These are phyloP conservation scores for Populus tomentosa DNA, from an alignment of 441 rosid species.

Conservation along the genomic window DNA sequence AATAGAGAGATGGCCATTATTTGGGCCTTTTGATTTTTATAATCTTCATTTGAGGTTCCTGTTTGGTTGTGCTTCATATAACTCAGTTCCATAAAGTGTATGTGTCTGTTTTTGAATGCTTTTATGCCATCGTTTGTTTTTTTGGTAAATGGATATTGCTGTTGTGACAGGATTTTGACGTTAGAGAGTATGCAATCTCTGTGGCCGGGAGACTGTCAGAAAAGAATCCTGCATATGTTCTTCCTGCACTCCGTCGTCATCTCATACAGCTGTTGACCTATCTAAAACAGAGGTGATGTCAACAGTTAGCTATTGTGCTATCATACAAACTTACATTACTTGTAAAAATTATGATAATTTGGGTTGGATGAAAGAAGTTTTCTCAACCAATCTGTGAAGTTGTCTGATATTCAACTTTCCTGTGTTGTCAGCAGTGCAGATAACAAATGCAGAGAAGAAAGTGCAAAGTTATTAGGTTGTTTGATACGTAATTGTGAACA, in stretches of 20 bases:
- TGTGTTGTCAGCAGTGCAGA: conserved; percentile 90
- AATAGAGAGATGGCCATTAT: background rate
- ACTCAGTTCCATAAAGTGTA: background rate
- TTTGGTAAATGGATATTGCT: conserved; percentile 16
- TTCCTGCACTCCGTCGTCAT: conserved; percentile 99
- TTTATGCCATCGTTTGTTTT: conserved; percentile 2
- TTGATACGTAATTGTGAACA: conserved; percentile 98
- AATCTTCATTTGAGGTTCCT: conserved; percentile 10
- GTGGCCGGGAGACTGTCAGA: conserved; percentile 98
- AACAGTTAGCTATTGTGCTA: background rate
- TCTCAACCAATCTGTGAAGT: background rate
- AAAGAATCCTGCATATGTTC: conserved; percentile 99
- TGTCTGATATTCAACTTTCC: conserved; percentile 26
- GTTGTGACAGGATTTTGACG: conserved; percentile 82
- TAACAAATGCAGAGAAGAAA: conserved; percentile 99
- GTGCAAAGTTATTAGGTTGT: conserved; percentile 97
- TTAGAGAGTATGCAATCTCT: conserved; percentile 95
- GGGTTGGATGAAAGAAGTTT: conserved; percentile 8
- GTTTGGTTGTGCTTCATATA: background rate
- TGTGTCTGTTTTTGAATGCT: background rate
- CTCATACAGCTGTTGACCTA: conserved; percentile 96
- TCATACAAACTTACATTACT: background rate
- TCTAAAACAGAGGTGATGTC: conserved; percentile 90
- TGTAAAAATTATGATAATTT: background rate
- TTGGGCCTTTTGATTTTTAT: background rate